phyloP scores from a whole-genome alignment of 1,284 basidiomycete species.

The Jaminaea rosea region DNA sequence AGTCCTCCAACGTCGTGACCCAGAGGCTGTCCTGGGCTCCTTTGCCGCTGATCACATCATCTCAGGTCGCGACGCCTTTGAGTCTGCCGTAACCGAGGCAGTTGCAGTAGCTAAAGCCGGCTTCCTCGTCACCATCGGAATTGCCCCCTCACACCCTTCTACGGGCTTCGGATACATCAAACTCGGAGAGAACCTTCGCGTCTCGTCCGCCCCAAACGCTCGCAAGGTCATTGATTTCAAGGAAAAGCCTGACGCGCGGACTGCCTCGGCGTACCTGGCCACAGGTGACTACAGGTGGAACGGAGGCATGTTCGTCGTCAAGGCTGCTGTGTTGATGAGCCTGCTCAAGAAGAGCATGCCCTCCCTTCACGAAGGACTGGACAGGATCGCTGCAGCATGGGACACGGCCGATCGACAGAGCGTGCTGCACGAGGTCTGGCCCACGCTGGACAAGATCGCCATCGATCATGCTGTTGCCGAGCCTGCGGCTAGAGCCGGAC shows the following conservation, averaged over 20 bases:
- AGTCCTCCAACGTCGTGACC: constrained; percentile 37
- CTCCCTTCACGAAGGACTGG: constrained; percentile 37
- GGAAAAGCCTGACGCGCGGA: constrained; percentile 47
- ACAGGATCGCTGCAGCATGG: constrained; percentile 36
- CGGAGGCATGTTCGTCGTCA: constrained; percentile 47
- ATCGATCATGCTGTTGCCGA: constrained; percentile 47
- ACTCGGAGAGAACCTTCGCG: constrained; percentile 36
- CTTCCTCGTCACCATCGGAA: constrained; percentile 46
- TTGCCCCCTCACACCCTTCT: constrained; percentile 43
- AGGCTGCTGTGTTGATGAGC: constrained; percentile 35
- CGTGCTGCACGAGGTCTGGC: constrained; percentile 36
- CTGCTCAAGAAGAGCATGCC: constrained; percentile 34
- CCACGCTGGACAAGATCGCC: constrained; percentile 42
- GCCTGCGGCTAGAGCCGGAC: constrained; percentile 40
- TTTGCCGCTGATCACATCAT: constrained; percentile 47
- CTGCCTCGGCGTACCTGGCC: constrained; percentile 39
- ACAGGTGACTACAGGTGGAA: constrained; percentile 47
- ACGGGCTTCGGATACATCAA: constrained; percentile 48
- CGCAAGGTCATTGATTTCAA: constrained; percentile 44
- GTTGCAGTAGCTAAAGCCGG: constrained; percentile 41
- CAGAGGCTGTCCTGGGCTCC: constrained; percentile 42
- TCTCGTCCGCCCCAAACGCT: constrained; percentile 39
- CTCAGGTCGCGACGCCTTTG: constrained; percentile 43
- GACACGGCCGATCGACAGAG: constrained; percentile 22
- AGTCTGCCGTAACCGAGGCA: constrained; percentile 42